A percentile compares a stretch with the other conserved stretches of the same genome.
Evolutionary conservation across 495 filamentous ascomycete species (phyloP).

Genomic region (Thozetella sp.): DNA sequence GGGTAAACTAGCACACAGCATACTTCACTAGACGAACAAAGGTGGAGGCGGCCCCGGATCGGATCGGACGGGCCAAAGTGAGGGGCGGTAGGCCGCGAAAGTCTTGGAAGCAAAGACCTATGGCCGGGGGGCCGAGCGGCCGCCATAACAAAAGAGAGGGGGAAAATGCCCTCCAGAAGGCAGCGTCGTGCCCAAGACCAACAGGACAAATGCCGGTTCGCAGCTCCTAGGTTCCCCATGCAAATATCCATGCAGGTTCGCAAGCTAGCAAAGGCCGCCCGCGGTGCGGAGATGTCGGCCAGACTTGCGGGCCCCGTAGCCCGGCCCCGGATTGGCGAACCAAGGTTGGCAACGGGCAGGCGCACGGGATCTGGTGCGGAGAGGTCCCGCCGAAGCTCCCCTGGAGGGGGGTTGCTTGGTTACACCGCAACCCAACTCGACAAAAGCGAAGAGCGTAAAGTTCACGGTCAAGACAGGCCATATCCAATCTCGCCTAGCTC

Average conservation of each 20-base stretch:
- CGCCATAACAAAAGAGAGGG: not conserved
- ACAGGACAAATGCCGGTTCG: not conserved
- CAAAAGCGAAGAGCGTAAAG: too few species aligned
- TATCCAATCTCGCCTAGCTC: too few species aligned
- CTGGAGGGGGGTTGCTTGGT: not conserved
- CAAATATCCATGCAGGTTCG: not conserved
- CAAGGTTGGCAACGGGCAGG: not conserved
- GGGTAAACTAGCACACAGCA: too few species aligned
- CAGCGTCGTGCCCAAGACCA: not conserved
- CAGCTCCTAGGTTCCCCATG: not conserved
- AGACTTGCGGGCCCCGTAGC: not conserved
- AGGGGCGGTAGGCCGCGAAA: too few species aligned
- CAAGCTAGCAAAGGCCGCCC: not conserved
- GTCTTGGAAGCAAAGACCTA: too few species aligned
- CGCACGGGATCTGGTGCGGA: too few species aligned
- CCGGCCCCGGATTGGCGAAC: not conserved
- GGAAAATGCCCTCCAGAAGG: not conserved
- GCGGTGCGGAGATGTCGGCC: not conserved
- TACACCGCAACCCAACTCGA: not conserved
- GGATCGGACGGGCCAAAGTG: too few species aligned
- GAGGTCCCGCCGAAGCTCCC: not conserved
- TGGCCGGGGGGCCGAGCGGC: not conserved
- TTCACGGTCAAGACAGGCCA: too few species aligned
- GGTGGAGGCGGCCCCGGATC: too few species aligned
- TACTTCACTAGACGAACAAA: too few species aligned